Evolutionary conservation across 495 filamentous ascomycete genomes (phyloP).

Genomic region (Podospora australis): DNA sequence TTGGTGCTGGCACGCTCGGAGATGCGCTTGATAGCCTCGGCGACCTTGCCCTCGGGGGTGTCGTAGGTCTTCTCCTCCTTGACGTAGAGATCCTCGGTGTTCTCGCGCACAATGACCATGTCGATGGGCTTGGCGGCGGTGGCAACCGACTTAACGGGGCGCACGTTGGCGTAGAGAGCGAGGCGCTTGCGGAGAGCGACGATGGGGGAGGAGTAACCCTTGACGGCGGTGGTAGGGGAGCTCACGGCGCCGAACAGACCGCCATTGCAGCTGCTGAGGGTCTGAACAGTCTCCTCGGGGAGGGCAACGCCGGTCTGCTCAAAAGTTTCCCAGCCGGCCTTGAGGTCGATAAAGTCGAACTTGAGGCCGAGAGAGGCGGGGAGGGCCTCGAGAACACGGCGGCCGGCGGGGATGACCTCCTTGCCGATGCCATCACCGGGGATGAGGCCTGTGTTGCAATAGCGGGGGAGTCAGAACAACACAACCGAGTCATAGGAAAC

Average conservation of each 20-base stretch:
- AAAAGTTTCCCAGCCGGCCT: slow-evolving; percentile 91
- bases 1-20: slow-evolving; percentile 72
- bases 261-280: slow-evolving; percentile 87
- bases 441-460: slow-evolving; percentile 64
- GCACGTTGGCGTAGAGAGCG: slow-evolving; percentile 94
- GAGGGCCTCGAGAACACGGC: slow-evolving; percentile 82
- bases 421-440: slow-evolving; percentile 97
- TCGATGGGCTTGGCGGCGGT: slow-evolving; percentile 65
- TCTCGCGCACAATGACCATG: slow-evolving; percentile 96
- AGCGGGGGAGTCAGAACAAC: slow-evolving; percentile 1
- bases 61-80: slow-evolving; percentile 87
- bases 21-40: slow-evolving; percentile 96
- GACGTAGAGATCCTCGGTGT: slow-evolving; percentile 98
- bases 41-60: slow-evolving; percentile 70
- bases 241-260: slow-evolving; percentile 95
- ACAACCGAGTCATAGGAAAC: not conserved
- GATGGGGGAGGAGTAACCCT: slow-evolving; percentile 95
- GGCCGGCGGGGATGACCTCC: slow-evolving; percentile 95
- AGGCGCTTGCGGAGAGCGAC: slow-evolving; percentile 94
- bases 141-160: slow-evolving; percentile 81
- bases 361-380: slow-evolving; percentile 75
- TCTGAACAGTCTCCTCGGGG: slow-evolving; percentile 82
- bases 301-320: slow-evolving; percentile 79
- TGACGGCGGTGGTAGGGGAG: slow-evolving; percentile 81
- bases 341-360: slow-evolving; percentile 87